These are phyloP conservation scores for Nicotiana benthamiana DNA, from an alignment of 257 asterid genomes.

Conservation along the genomic window DNA sequence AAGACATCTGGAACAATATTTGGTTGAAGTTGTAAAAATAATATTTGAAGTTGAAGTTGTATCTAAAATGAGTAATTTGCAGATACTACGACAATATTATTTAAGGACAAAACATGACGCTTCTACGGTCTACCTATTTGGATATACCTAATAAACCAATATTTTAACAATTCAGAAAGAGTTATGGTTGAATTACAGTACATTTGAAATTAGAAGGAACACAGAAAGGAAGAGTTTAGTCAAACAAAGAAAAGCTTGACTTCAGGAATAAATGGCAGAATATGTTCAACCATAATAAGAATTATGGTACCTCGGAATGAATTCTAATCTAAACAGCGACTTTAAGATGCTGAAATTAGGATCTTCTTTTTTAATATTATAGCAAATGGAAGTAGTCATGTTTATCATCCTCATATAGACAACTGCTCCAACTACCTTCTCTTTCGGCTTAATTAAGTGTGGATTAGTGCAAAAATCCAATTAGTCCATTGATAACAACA, in stretches of 20 bases:
- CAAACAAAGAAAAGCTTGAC: background rate
- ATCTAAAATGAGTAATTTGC: too few relatives aligned
- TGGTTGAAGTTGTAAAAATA: too few relatives aligned
- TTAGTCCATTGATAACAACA: slow-evolving; percentile 34
- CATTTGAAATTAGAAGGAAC: background rate
- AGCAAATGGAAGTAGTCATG: background rate
- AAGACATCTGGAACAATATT: too few relatives aligned
- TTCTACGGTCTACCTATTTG: background rate
- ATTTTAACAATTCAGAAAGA: background rate
- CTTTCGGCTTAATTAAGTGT: slow-evolving; percentile 45
- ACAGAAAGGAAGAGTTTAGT: background rate
- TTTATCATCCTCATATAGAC: background rate
- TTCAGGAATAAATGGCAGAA: background rate
- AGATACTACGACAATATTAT: too few relatives aligned
- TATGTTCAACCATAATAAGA: background rate
- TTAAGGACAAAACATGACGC: too few relatives aligned
- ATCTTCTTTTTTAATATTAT: background rate
- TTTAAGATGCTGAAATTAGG: background rate
- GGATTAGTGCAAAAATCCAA: slow-evolving; percentile 35
- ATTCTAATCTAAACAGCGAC: background rate
- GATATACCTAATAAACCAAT: background rate
- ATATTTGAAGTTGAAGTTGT: too few relatives aligned
- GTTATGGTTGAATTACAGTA: background rate
- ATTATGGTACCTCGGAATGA: background rate
- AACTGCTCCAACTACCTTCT: slow-evolving; percentile 30